Evolutionary conservation across 2,329 filamentous ascomycete genomes (phyloP).

Genomic region (Aureobasidium sp.): DNA sequence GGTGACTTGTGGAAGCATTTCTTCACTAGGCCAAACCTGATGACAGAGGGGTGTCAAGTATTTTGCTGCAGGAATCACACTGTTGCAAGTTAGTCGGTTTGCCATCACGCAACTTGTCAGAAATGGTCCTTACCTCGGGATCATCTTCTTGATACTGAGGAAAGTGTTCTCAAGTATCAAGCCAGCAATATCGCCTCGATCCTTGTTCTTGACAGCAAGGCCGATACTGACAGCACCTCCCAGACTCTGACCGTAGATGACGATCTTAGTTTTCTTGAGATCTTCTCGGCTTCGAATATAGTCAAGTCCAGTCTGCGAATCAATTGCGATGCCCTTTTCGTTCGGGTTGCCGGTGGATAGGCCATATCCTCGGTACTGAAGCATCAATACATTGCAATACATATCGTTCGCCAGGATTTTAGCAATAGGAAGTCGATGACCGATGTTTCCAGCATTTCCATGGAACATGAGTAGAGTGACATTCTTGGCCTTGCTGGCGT

Average conservation of each 20-base stretch:
- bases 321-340: slow-evolving; percentile 77
- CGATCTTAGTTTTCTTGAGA: slow-evolving; percentile 66
- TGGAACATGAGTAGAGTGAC: slow-evolving; percentile 93
- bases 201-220: slow-evolving; percentile 76
- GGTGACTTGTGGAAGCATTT: slow-evolving; percentile 67
- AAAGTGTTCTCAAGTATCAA: slow-evolving; percentile 95
- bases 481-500: slow-evolving; percentile 56
- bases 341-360: slow-evolving; percentile 82
- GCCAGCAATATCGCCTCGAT: slow-evolving; percentile 68
- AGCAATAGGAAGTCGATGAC: slow-evolving; percentile 86
- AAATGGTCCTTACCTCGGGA: slow-evolving; percentile 51
- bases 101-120: too few relatives aligned
- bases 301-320: slow-evolving; percentile 85
- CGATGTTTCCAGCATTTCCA: slow-evolving; percentile 95
- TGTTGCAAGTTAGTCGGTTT: slow-evolving; percentile 23
- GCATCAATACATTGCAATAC: slow-evolving; percentile 92
- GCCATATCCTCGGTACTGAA: slow-evolving; percentile 94
- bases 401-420: slow-evolving; percentile 74
- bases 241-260: slow-evolving; percentile 90
- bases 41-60: slow-evolving; percentile 87
- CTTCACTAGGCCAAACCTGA: slow-evolving; percentile 88
- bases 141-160: slow-evolving; percentile 86
- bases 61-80: slow-evolving; percentile 79
- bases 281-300: slow-evolving; percentile 77
- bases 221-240: slow-evolving; percentile 86